Percentiles rank a stretch among this genome's conserved stretches.
Evolutionary conservation across 805 yeast species (phyloP).

Genomic region (Cyberlindnera lachancei): DNA sequence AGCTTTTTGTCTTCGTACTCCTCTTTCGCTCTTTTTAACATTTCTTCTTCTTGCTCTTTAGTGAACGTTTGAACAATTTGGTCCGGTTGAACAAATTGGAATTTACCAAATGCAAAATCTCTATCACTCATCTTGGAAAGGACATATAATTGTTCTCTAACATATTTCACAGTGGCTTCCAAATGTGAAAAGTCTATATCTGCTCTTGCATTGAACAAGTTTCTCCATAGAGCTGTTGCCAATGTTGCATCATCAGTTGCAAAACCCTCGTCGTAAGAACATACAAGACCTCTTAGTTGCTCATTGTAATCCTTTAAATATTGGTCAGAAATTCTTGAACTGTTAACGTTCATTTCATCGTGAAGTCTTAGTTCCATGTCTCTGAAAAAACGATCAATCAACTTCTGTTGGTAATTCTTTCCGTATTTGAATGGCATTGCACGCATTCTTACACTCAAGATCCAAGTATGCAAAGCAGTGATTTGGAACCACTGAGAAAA

Average conservation of each 20-base stretch:
- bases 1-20: conserved; percentile 37
- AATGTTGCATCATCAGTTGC: conserved; percentile 69
- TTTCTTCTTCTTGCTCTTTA: conserved; percentile 49
- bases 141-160: conserved; percentile 84
- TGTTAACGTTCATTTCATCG: conserved; percentile 77
- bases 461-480: conserved; percentile 87
- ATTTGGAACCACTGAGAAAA: conserved; percentile 97
- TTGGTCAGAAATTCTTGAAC: conserved; percentile 75
- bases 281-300: conserved; percentile 82
- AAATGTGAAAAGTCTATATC: conserved; percentile 75
- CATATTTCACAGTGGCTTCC: conserved; percentile 85
- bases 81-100: conserved; percentile 77
- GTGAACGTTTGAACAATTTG: conserved; percentile 69
- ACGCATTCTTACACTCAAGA: conserved; percentile 89
- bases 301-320: conserved; percentile 86
- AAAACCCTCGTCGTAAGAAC: conserved; percentile 90
- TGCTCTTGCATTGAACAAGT: conserved; percentile 78
- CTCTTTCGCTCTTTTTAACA: conserved; percentile 41
- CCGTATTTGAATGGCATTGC: conserved; percentile 91
- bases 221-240: conserved; percentile 84
- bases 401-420: conserved; percentile 81
- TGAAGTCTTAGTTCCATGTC: conserved; percentile 84
- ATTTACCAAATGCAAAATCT: conserved; percentile 88
- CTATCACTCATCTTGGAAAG: conserved; percentile 80
- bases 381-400: conserved; percentile 80